Conservation (phyloP, 306 rosid species). For the Cicer arietinum region DNA sequence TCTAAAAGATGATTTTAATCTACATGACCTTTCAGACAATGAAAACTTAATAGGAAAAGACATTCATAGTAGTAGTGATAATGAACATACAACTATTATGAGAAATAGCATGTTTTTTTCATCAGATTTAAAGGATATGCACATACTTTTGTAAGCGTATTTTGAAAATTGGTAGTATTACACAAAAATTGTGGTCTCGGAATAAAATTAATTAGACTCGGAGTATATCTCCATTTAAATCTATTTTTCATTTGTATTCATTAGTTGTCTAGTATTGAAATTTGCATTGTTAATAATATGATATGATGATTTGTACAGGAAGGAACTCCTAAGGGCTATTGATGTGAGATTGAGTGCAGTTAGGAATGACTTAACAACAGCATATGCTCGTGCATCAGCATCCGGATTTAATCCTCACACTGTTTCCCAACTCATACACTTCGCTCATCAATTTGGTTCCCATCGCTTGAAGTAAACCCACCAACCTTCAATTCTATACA, state of each 20-base stretch:
- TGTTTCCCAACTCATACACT: slow-evolving; percentile 74
- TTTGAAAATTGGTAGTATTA: too few species aligned
- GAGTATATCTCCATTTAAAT: too few species aligned
- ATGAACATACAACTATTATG: neutral
- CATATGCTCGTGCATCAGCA: slow-evolving; percentile 83
- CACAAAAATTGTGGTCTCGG: too few species aligned
- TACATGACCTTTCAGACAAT: neutral
- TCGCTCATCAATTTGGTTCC: slow-evolving; percentile 82
- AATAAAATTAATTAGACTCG: too few species aligned
- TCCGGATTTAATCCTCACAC: slow-evolving; percentile 78
- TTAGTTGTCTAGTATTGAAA: neutral
- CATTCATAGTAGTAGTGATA: slow-evolving; percentile 2
- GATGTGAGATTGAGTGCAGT: slow-evolving; percentile 87
- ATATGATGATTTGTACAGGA: slow-evolving; percentile 57
- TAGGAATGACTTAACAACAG: slow-evolving; percentile 78
- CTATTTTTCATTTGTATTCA: too few species aligned
- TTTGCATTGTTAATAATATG: neutral
- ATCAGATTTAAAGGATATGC: too few species aligned
- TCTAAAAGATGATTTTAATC: neutral
- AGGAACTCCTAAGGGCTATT: slow-evolving; percentile 91
- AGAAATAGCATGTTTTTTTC: neutral
- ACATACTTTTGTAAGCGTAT: too few species aligned
- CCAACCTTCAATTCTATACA: neutral
- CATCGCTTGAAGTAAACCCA: slow-evolving; percentile 68
- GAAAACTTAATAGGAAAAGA: neutral